phyloP scores from a whole-genome alignment of 1,284 basidiomycete genomes.

The Heliocybe sulcata region DNA sequence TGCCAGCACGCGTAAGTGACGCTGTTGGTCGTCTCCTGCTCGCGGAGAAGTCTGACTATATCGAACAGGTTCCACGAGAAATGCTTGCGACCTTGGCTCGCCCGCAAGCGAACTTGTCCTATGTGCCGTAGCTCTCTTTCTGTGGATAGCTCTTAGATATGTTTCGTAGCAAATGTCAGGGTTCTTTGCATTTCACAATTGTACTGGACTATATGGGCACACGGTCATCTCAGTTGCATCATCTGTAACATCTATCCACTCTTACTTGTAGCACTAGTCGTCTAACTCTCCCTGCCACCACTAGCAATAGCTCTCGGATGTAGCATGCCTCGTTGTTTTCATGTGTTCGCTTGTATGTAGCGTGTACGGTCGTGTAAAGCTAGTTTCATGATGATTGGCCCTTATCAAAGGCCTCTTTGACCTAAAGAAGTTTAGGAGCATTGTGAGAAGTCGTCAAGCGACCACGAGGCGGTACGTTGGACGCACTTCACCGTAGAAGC shows the following conservation, averaged over 20 bases:
- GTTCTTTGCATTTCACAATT: not conserved
- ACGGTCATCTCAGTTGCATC: not conserved
- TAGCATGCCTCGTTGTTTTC: too few species aligned
- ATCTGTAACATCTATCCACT: not conserved
- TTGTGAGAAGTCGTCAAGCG: too few species aligned
- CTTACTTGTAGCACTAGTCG: not conserved
- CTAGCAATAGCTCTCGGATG: too few species aligned
- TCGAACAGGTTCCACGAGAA: constrained; percentile 42
- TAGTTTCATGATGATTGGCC: too few species aligned
- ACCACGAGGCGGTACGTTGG: too few species aligned
- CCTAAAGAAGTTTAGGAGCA: too few species aligned
- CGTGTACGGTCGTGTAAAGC: too few species aligned
- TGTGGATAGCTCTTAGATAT: not conserved
- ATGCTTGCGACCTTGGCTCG: constrained; percentile 28
- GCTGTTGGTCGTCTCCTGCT: not conserved
- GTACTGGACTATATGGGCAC: not conserved
- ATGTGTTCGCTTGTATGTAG: too few species aligned
- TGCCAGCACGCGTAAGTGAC: constrained; percentile 62
- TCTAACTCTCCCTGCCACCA: too few species aligned
- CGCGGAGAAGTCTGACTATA: not conserved
- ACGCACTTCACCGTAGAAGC: too few species aligned
- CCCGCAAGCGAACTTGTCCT: not conserved
- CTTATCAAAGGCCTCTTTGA: too few species aligned
- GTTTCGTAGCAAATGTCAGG: not conserved
- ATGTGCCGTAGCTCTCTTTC: not conserved